Evolutionary conservation across 805 yeast genomes (phyloP), one percentile per base, ranked within the genome.

Genomic region (Candida boidinii): DNA sequence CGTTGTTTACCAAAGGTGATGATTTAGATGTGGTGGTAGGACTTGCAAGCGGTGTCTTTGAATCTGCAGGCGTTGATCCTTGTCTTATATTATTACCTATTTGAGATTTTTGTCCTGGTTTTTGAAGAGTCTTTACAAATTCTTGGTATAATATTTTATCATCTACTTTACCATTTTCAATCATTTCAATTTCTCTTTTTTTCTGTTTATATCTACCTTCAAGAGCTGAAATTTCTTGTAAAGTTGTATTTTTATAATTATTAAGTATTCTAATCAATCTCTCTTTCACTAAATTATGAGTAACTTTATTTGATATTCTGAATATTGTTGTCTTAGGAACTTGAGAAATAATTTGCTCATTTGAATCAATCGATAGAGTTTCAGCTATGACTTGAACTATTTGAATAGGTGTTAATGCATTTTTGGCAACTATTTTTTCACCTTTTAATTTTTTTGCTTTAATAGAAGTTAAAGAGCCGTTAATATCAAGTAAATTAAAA

Each of bases 151-250:
- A 37, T 12, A 50, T 42, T 24, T 55, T 51, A 20, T 58, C 60
- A 27, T 64, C 66, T 41, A 64, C 48, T 32, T 55, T 55, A 2
- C 71, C 70, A 23, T 50, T 48, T 31, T 62, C 68, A 12, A 67
- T 63, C 41, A 52, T 45, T 17, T 58, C 60, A 7, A 67, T 64
- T 35, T 66, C 70, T 10, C 43, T 42, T 28, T 54, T 51, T 28
- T 55, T 57, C 14, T 34, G 44, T 26, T 53, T 53, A 45, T 60
- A 65, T 12, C 47, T 52, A 22, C 42, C 39, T 38, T 67, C 73
- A 11, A 65, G 56, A 36, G 51, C 51, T 17, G 68, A 63, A 37
- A 58, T 53, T 23, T 56, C 62, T 13, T 43, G 43, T 13, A 58
- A 37, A 2, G 61, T 48, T 10, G 49, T 38, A 29, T 54, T 54